Conservation (phyloP, 768 basidiomycete genomes). For the Lentinus tigrinus region DNA sequence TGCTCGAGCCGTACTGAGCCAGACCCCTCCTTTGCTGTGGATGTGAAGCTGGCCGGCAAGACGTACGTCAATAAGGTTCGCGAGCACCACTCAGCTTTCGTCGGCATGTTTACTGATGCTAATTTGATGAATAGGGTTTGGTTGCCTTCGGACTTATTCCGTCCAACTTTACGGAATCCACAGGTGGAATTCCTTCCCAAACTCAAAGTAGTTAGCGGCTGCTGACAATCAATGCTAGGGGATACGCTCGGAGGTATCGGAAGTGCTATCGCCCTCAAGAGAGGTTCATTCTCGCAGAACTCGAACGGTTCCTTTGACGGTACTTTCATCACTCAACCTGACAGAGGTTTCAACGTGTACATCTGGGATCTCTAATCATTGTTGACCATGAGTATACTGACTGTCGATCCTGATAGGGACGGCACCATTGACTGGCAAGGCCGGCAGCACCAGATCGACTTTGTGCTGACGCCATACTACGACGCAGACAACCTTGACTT, state of each 20-base stretch:
- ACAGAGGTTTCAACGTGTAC: slow-evolving; percentile 61
- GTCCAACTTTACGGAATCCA: slow-evolving; percentile 53
- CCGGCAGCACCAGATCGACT: slow-evolving; percentile 61
- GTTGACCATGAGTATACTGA: background rate
- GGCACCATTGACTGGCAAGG: slow-evolving; percentile 59
- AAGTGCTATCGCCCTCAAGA: slow-evolving; percentile 58
- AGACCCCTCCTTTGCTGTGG: slow-evolving; percentile 24
- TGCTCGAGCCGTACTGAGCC: slow-evolving; percentile 14
- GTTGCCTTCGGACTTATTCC: slow-evolving; percentile 65
- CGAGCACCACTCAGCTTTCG: background rate
- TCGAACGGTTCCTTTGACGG: slow-evolving; percentile 44
- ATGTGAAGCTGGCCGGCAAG: slow-evolving; percentile 37
- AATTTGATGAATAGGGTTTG: slow-evolving; percentile 40
- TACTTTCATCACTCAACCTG: slow-evolving; percentile 54
- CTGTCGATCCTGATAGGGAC: slow-evolving; percentile 34
- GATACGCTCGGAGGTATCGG: slow-evolving; percentile 65
- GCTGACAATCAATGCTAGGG: slow-evolving; percentile 16
- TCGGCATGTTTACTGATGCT: background rate
- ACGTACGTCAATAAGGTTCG: slow-evolving; percentile 45
- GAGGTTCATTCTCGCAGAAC: slow-evolving; percentile 39
- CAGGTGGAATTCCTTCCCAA: slow-evolving; percentile 21
- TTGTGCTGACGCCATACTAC: slow-evolving; percentile 58
- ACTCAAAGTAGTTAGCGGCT: background rate
- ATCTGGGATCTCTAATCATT: slow-evolving; percentile 16
- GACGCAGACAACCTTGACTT: slow-evolving; percentile 45